Evolutionary conservation across 2,329 filamentous ascomycete species (phyloP).

Genomic region (Lasiodiplodia citricola): DNA sequence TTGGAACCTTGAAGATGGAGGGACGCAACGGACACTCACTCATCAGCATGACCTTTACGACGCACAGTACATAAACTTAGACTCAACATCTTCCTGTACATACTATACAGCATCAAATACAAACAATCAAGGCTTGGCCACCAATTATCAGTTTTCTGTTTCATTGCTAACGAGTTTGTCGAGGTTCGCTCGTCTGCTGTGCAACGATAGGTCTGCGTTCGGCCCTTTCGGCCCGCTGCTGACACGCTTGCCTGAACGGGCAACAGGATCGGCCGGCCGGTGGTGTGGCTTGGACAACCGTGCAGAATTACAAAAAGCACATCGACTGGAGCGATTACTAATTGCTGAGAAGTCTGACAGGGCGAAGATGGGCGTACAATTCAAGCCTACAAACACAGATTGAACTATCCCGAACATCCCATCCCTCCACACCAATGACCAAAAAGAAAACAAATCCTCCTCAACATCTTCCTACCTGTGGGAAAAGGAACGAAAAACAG

Average conservation of each 20-base stretch:
- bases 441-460: no score
- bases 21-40: neutral
- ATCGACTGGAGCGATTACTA: no score
- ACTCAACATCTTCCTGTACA: neutral
- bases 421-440: no score
- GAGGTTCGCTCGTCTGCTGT: no score
- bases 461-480: no score
- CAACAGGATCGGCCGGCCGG: constrained; percentile 4
- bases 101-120: neutral
- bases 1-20: neutral
- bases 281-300: neutral
- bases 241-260: neutral
- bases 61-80: neutral
- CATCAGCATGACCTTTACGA: neutral
- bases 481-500: no score
- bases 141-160: neutral
- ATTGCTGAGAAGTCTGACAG: no score
- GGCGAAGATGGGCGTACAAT: no score
- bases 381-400: no score
- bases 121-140: neutral
- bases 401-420: no score
- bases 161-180: neutral
- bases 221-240: neutral
- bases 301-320: neutral
- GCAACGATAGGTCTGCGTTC: neutral